These are phyloP conservation scores for Umbelopsis vinacea DNA, from an alignment of 192 early-diverging fungal genomes.

Conservation along the genomic window DNA sequence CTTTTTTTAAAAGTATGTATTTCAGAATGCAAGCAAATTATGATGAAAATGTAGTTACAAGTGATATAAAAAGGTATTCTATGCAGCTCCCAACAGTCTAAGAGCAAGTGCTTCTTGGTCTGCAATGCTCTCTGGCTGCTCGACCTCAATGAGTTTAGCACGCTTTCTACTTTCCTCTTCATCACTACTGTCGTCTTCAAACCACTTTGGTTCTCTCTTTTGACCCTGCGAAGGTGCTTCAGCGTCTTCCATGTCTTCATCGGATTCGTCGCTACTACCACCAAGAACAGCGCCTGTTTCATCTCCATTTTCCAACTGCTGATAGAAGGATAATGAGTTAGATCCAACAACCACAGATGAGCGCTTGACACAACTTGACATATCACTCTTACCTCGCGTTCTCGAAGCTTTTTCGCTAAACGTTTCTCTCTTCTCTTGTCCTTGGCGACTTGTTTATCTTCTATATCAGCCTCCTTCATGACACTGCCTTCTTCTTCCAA, in stretches of 20 bases:
- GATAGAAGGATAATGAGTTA: background rate
- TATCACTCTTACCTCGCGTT: constrained; percentile 47
- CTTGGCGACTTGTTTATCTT: constrained; percentile 74
- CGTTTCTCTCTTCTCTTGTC: constrained; percentile 73
- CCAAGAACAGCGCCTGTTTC: constrained; percentile 38
- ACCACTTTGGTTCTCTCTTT: constrained; percentile 63
- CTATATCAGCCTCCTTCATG: constrained; percentile 79
- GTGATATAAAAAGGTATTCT: constrained; percentile 21
- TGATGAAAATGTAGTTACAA: constrained; percentile 16
- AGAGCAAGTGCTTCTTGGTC: constrained; percentile 68
- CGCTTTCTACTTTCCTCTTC: constrained; percentile 51
- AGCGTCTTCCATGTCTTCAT: constrained; percentile 13
- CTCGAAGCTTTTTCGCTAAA: constrained; percentile 66
- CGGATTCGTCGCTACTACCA: constrained; percentile 31
- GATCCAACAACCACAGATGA: background rate
- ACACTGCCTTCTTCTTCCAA: constrained; percentile 65
- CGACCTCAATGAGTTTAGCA: constrained; percentile 53
- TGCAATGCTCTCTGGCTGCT: constrained; percentile 58
- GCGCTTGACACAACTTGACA: too few species aligned
- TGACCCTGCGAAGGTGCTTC: constrained; percentile 64
- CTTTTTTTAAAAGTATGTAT: background rate
- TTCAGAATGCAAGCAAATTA: constrained; percentile 13
- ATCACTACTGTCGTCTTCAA: constrained; percentile 26
- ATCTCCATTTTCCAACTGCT: constrained; percentile 4
- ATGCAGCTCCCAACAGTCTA: constrained; percentile 45